These are phyloP conservation scores for Fusarium setosum DNA, from an alignment of 2,329 filamentous ascomycete genomes.

Conservation along the genomic window DNA sequence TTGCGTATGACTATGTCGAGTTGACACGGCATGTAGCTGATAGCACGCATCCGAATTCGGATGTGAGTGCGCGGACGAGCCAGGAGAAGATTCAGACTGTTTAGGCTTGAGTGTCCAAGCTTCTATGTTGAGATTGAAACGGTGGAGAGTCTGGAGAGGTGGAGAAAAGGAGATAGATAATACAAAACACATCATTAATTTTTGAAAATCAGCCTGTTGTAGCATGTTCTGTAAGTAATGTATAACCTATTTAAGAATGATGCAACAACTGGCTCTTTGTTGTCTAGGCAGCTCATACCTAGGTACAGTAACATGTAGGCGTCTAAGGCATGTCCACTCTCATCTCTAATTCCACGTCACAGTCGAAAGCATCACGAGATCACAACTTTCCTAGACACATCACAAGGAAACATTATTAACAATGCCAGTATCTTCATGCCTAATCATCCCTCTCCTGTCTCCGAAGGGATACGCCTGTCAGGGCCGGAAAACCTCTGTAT, in stretches of 20 bases:
- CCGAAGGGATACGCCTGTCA: neutral
- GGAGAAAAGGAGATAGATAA: too few species aligned
- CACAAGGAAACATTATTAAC: neutral
- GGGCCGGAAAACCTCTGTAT: neutral
- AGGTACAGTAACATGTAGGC: too few species aligned
- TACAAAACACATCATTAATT: too few species aligned
- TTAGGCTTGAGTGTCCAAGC: neutral
- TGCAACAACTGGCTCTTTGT: too few species aligned
- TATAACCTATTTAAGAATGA: too few species aligned
- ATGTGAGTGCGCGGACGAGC: constrained; percentile 40
- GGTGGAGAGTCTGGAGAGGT: too few species aligned
- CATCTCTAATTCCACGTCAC: neutral
- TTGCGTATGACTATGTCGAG: constrained; percentile 87
- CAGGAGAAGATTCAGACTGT: constrained; percentile 44
- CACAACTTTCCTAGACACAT: neutral
- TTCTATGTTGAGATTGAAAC: neutral
- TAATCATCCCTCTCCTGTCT: neutral
- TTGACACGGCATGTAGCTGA: constrained; percentile 70
- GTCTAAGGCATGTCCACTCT: constrained; percentile 4
- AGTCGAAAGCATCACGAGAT: neutral
- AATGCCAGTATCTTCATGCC: neutral
- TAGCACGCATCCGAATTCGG: constrained; percentile 35
- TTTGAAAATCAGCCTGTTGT: too few species aligned
- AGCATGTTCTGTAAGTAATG: too few species aligned
- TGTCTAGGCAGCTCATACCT: too few species aligned